Base-by-base conservation (phyloP, 805 yeast species). In the Zygosaccharomyces rouxii region DNA sequence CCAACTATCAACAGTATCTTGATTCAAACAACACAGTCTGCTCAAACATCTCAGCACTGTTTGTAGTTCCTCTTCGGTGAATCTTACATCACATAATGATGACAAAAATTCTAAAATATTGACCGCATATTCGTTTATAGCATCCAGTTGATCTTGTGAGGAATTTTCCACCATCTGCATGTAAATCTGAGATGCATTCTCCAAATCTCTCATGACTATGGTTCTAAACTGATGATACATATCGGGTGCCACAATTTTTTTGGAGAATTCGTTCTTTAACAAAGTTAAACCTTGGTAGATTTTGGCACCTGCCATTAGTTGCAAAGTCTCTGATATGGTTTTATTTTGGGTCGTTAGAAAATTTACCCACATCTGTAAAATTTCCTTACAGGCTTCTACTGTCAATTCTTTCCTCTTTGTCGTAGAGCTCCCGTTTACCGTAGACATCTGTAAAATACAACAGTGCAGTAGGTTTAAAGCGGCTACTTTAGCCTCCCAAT, bases 381-480 rank as follows among this genome's bases (percentile, higher is more conserved):
- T 45, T 35, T 52, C 55, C 16, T 52, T 51, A n/a, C 58, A 45
- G 31, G 58, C 55, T 18, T 55, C 53, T 3, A 39, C 26, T 3
- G 56, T 50, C 28, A 63, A 44, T 2, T 49, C 42, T 31, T 55
- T 62, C 33, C 64, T 52, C 23, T 57, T 54, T 2, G 38, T 28
- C 2, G 53, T 42, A 4, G 60, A 43, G 2, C 44, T 31, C 2
- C 57, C 52, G 18, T 53, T 54, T 0, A 56, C 51, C 1, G 54
- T 71, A 49, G 76, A 75, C 45, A 85, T 70, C 44, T 79, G 82
- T 18, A 69, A 64, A 31, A 83, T 59, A 19, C 84, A 76, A 2
- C 79, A 71, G 42, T 74, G 74, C 56, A 84, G 76, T 25, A 86
- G 64, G 28, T 72, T 70, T 4, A 80, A 66, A 2, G 81, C 78